Evolutionary conservation across 345 rosid genomes (phyloP).

Genomic region (Conringia planisiliqua): DNA sequence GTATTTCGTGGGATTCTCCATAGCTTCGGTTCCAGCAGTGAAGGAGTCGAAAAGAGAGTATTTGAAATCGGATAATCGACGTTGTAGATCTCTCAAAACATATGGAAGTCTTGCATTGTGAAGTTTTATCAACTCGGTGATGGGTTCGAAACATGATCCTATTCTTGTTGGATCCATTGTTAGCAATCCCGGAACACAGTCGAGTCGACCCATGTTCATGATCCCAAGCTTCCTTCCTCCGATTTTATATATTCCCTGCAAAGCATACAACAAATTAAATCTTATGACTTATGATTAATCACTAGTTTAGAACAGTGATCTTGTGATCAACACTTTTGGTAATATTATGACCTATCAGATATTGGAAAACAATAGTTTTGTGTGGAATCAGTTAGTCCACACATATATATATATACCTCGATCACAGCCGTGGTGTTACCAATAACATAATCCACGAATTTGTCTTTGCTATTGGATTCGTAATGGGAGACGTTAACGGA

Average conservation of each 20-base stretch:
- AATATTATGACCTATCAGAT: background rate
- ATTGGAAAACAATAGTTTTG: background rate
- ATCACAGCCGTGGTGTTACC: conserved; percentile 40
- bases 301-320: background rate
- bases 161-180: conserved; percentile 29
- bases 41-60: conserved; percentile 54
- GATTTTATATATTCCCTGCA: conserved; percentile 50
- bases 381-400: background rate
- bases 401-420: conserved; percentile 29
- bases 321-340: background rate
- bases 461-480: conserved; percentile 30
- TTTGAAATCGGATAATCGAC: conserved; percentile 48
- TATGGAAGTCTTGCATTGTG: conserved; percentile 51
- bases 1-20: conserved; percentile 52
- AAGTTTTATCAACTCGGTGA: conserved; percentile 37
- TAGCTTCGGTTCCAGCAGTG: conserved; percentile 34
- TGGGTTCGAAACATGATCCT: conserved; percentile 50
- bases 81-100: conserved; percentile 36
- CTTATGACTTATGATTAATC: background rate
- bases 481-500: conserved; percentile 20
- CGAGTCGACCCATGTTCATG: conserved; percentile 52
- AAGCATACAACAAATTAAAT: background rate
- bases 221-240: conserved; percentile 78
- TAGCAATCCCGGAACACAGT: conserved; percentile 59
- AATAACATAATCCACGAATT: conserved; percentile 34